These are phyloP conservation scores for Cadophora malorum DNA, from an alignment of 2,329 filamentous ascomycete genomes.

Conservation along the genomic window DNA sequence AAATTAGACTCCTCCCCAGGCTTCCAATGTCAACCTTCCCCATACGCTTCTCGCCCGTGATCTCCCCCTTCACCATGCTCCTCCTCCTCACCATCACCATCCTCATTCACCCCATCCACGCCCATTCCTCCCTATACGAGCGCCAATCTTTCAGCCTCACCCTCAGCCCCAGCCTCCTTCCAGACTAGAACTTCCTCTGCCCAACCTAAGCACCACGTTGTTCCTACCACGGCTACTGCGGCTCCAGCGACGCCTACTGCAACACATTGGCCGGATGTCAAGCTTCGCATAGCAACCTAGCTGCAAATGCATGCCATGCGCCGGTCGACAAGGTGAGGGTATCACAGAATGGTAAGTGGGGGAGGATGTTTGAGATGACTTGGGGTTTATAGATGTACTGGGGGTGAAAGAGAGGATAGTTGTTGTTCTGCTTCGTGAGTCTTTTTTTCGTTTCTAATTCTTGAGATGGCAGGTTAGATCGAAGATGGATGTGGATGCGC, in stretches of 20 bases:
- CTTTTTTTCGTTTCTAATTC: neutral
- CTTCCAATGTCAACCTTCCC: too few relatives aligned
- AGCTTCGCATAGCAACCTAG: neutral
- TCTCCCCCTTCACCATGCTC: too few relatives aligned
- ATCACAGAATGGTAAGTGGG: conserved; percentile 7
- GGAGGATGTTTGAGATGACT: neutral
- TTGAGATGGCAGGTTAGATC: neutral
- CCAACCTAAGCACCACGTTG: neutral
- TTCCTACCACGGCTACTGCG: neutral
- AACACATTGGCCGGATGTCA: neutral
- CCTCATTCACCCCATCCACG: neutral
- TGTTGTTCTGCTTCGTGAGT: conserved; percentile 11
- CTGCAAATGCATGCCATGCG: neutral
- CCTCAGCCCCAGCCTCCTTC: neutral
- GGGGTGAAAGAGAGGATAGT: too few relatives aligned
- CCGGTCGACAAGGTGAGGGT: conserved; percentile 1
- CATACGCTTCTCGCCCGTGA: too few relatives aligned
- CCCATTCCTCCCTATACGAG: neutral
- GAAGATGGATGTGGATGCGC: neutral
- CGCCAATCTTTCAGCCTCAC: neutral
- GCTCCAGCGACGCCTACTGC: conserved; percentile 1
- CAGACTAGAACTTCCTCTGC: neutral
- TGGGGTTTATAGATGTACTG: too few relatives aligned
- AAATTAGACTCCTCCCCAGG: neutral
- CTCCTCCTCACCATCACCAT: neutral